Percentiles rank a stretch among this genome's conserved stretches.
Evolutionary conservation across 495 filamentous ascomycete genomes (phyloP).

Genomic region (Durotheca rogersii): DNA sequence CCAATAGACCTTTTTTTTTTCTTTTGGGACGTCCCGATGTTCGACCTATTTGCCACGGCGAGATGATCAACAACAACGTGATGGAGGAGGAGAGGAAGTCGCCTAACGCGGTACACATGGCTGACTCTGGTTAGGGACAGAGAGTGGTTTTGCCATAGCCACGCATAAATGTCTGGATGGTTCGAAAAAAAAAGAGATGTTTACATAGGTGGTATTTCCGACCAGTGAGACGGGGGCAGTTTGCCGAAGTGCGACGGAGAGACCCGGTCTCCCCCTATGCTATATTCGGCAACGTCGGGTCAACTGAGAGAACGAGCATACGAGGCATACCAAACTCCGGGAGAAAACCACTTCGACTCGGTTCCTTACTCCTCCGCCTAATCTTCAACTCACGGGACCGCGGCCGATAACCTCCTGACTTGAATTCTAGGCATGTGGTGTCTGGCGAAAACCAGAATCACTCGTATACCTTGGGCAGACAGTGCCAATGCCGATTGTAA

Average conservation of each 20-base stretch:
- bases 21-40: not conserved
- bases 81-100: slow-evolving; percentile 7
- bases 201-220: not conserved
- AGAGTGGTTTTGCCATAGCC: not conserved
- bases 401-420: too few species aligned
- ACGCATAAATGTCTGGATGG: not conserved
- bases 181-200: not conserved
- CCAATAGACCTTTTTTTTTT: too few species aligned
- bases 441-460: too few species aligned
- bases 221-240: not conserved
- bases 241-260: not conserved
- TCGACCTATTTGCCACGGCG: slow-evolving; percentile 22
- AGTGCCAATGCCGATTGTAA: too few species aligned
- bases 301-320: too few species aligned
- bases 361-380: too few species aligned
- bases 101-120: slow-evolving; percentile 16
- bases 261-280: not conserved
- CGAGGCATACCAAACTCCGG: too few species aligned
- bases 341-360: too few species aligned
- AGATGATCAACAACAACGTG: slow-evolving; percentile 3
- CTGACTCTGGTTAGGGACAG: not conserved
- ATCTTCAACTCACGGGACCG: too few species aligned
- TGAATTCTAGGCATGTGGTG: too few species aligned
- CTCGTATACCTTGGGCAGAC: too few species aligned
- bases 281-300: not conserved